phyloP scores from a whole-genome alignment of 2,329 filamentous ascomycete species.

The Diplodia corticola region DNA sequence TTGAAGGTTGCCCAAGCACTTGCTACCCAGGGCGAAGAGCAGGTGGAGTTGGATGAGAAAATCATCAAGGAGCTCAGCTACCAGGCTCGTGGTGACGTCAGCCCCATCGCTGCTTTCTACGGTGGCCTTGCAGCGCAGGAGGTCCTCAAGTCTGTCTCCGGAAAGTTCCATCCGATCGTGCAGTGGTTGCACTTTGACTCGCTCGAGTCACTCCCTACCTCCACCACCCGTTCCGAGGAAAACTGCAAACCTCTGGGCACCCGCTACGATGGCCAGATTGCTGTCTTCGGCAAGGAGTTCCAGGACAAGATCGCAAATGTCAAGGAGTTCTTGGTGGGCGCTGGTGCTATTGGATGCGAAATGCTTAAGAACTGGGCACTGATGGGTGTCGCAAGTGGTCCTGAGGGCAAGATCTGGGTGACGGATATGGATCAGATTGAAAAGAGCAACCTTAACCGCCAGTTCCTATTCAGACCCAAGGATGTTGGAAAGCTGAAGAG shows the following conservation, averaged over 20 bases:
- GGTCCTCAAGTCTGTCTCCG: conserved; percentile 92
- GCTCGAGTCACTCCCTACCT: conserved; percentile 86
- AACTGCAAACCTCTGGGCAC: conserved; percentile 81
- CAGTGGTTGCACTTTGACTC: conserved; percentile 99
- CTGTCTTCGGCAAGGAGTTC: conserved; percentile 89
- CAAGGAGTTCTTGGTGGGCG: conserved; percentile 91
- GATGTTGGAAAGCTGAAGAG: conserved; percentile 98
- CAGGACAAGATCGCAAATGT: conserved; percentile 91
- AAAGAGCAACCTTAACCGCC: conserved; percentile 96
- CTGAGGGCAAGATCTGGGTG: conserved; percentile 83
- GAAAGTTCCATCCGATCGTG: conserved; percentile 93
- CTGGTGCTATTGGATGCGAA: conserved; percentile 96
- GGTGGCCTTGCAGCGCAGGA: conserved; percentile 93
- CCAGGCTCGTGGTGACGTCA: conserved; percentile 88
- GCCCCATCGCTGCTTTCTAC: conserved; percentile 91
- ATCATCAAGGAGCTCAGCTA: conserved; percentile 90
- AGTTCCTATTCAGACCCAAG: conserved; percentile 90
- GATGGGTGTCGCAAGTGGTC: conserved; percentile 90
- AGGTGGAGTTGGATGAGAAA: conserved; percentile 86
- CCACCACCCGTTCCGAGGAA: conserved; percentile 74
- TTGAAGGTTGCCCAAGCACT: conserved; percentile 74
- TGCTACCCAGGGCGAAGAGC: conserved; percentile 65
- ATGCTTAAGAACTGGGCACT: conserved; percentile 99
- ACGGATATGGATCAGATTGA: conserved; percentile 99
- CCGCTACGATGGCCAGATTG: conserved; percentile 95